Base-by-base conservation (phyloP, 352 stramenopile genomes). In the Phytopythium oedochilum region DNA sequence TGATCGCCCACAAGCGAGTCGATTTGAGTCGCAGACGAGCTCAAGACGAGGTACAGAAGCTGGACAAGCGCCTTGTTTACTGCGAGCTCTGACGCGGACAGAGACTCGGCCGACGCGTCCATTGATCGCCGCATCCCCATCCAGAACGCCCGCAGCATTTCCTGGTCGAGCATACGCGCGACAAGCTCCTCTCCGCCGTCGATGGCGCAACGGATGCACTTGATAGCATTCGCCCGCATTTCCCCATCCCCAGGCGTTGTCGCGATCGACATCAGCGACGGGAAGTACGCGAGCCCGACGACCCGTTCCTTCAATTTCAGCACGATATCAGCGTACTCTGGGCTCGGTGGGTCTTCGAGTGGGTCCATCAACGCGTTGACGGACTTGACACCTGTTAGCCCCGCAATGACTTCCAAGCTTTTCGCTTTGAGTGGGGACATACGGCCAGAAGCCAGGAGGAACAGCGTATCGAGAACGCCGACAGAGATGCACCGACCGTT, bases 381-480 rank as follows among this genome's bases (percentile, higher is more conserved):
- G 3, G 75, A 83, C 39, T 73, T 70, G 20, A 90, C 70, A 11
- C 70, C 75, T 18, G 72, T 86, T 6, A 92, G 57, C 5, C 64
- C 61, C 0, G 70, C 79, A 34, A 92, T 60, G 7, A 90, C 57
- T 40, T 75, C 66, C 31, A 92, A 57, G 60, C 73, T 89, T 23
- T 68, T 74, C 2, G 64, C 64, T 23, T 78, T 74, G 12, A 92
- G 58, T 8, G 66, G 43, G 1, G 66, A 43, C 32, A 88, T 76
- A 20, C 78, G 79, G 18, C 82, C 75, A 26, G 70, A 89, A 1
- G 71, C 75, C 60, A 92, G 76, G 5, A 88, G 55, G 28, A 92
- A 90, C 2, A 92, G 64, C 25, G 75, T 92, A 45, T 92, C 79
- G 8, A 92, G 66, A 12, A 90, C 79, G 14, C 65, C 67, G 29